These are phyloP conservation scores for Medicago ruthenica DNA, from an alignment of 306 rosid species.

Conservation along the genomic window DNA sequence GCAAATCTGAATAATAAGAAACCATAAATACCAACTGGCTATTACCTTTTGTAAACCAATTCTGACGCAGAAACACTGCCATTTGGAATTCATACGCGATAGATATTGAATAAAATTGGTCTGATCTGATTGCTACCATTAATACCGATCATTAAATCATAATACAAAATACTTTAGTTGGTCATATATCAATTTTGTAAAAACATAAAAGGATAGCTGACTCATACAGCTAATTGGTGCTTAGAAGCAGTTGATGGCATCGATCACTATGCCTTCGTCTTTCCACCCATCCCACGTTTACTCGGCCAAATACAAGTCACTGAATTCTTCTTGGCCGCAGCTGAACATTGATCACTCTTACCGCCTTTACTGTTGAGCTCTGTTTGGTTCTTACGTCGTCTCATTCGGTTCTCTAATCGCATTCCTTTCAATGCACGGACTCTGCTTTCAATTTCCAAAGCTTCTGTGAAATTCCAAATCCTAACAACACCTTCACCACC, in stretches of 20 bases:
- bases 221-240: neutral
- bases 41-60: neutral
- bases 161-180: slow-evolving; percentile 10
- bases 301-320: slow-evolving; percentile 65
- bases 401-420: slow-evolving; percentile 82
- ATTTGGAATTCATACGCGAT: slow-evolving; percentile 3
- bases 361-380: slow-evolving; percentile 63
- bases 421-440: slow-evolving; percentile 67
- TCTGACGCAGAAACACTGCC: neutral
- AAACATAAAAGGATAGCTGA: slow-evolving; percentile 22
- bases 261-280: slow-evolving; percentile 71
- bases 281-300: slow-evolving; percentile 70
- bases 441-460: slow-evolving; percentile 77
- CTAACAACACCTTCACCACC: slow-evolving; percentile 94
- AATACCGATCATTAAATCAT: slow-evolving; percentile 13
- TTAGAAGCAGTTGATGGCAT: slow-evolving; percentile 15
- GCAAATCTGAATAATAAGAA: neutral
- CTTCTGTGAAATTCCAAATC: slow-evolving; percentile 91
- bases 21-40: neutral
- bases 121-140: slow-evolving; percentile 11
- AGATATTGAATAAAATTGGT: slow-evolving; percentile 18
- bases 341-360: slow-evolving; percentile 74
- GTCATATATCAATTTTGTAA: slow-evolving; percentile 31
- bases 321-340: slow-evolving; percentile 83
- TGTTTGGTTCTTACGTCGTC: slow-evolving; percentile 69